These are phyloP conservation scores for Hypoxylon sp. DNA, from an alignment of 2,329 filamentous ascomycete genomes.

Conservation along the genomic window DNA sequence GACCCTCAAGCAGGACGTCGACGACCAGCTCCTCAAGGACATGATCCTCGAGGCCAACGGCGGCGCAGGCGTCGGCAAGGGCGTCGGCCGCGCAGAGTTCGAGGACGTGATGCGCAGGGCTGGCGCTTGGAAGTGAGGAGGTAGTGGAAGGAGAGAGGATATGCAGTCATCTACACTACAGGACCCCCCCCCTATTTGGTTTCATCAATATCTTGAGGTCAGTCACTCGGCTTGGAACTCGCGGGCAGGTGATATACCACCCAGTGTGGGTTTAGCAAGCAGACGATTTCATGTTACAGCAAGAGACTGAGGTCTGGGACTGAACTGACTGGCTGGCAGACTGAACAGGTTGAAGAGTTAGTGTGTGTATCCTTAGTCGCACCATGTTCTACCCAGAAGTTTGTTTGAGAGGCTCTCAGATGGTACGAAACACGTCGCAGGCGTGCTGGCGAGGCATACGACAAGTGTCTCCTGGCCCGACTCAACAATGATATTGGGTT, in stretches of 20 bases:
- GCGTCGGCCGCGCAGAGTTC: conserved; percentile 82
- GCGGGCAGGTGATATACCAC: too few relatives aligned
- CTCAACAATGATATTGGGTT: background rate
- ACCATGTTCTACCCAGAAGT: background rate
- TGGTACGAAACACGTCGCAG: background rate
- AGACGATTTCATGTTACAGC: too few relatives aligned
- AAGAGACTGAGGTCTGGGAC: background rate
- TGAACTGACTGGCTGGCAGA: background rate
- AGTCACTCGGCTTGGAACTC: too few relatives aligned
- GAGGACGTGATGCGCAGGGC: conserved; percentile 85
- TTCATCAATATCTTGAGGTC: background rate
- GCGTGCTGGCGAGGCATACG: background rate
- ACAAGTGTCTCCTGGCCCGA: background rate
- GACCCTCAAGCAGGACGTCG: conserved; percentile 82
- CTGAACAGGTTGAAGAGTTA: background rate
- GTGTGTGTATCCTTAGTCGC: background rate
- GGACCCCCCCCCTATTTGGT: background rate
- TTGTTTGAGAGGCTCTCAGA: background rate
- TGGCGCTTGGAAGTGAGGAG: conserved; percentile 76
- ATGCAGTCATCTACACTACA: background rate
- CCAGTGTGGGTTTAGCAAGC: too few relatives aligned
- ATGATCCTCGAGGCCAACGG: conserved; percentile 97
- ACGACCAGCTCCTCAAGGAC: conserved; percentile 83
- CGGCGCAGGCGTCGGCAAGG: conserved; percentile 72
- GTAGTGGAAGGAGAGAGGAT: background rate